Conservation (phyloP, 2,329 filamentous ascomycete species). For the Fusarium guadeloupense region DNA sequence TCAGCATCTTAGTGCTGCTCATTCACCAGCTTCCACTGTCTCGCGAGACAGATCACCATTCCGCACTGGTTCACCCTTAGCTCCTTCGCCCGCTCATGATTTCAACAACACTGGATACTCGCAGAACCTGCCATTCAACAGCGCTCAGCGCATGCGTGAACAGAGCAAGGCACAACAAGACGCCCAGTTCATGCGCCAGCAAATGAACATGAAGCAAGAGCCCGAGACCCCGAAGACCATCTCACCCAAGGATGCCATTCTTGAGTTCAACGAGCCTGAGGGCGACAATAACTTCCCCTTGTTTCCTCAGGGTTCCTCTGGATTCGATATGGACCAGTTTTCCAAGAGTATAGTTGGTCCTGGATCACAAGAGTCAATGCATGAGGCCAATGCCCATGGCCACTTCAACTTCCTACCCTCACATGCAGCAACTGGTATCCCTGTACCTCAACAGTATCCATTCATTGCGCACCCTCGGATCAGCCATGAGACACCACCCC, state of each 20-base stretch:
- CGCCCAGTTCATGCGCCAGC: constrained; percentile 56
- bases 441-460: constrained; percentile 62
- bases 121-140: constrained; percentile 53
- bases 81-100: constrained; percentile 58
- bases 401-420: constrained; percentile 47
- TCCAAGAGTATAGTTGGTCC: constrained; percentile 46
- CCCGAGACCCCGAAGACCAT: constrained; percentile 79
- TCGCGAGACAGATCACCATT: constrained; percentile 83
- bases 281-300: constrained; percentile 76
- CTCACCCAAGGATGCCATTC: constrained; percentile 88
- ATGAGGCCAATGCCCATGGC: constrained; percentile 30
- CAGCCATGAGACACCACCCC: constrained; percentile 49
- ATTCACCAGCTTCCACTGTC: constrained; percentile 58
- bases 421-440: constrained; percentile 51
- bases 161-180: constrained; percentile 69
- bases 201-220: constrained; percentile 52
- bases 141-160: constrained; percentile 68
- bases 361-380: constrained; percentile 27
- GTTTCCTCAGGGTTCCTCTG: constrained; percentile 70
- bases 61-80: constrained; percentile 73
- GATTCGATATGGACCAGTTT: constrained; percentile 54
- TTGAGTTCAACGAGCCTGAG: constrained; percentile 83
- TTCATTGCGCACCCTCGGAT: constrained; percentile 54
- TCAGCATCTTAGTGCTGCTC: constrained; percentile 70
- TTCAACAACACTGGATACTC: constrained; percentile 38